phyloP scores from a whole-genome alignment of 768 basidiomycete genomes.

The Panaeolus cyanescens region DNA sequence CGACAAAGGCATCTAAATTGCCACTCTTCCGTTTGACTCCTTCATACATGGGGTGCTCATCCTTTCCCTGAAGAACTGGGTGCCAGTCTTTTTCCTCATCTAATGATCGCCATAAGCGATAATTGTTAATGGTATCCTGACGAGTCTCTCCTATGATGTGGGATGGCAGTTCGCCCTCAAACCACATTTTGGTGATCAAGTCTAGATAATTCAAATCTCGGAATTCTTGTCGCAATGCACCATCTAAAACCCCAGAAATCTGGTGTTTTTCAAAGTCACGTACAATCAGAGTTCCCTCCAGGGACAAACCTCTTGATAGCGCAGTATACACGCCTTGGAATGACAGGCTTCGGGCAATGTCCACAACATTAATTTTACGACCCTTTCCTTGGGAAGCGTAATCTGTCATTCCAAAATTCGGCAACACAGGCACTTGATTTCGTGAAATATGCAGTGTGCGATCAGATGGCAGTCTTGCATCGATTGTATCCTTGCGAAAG shows the following conservation, averaged over 20 bases:
- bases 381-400: slow-evolving; percentile 34
- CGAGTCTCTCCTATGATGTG: slow-evolving; percentile 15
- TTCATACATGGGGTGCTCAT: no score
- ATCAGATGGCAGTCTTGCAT: slow-evolving; percentile 17
- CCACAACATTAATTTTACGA: slow-evolving; percentile 22
- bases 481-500: not conserved
- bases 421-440: slow-evolving; percentile 23
- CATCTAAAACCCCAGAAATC: slow-evolving; percentile 24
- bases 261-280: slow-evolving; percentile 22
- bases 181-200: slow-evolving; percentile 28
- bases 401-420: slow-evolving; percentile 36
- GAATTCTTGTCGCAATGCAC: slow-evolving; percentile 33
- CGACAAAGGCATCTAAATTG: no score
- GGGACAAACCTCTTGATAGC: slow-evolving; percentile 25
- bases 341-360: slow-evolving; percentile 18
- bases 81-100: not conserved
- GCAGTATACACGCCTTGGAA: slow-evolving; percentile 31
- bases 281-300: slow-evolving; percentile 23
- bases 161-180: slow-evolving; percentile 16
- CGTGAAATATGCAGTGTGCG: slow-evolving; percentile 13
- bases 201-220: slow-evolving; percentile 25
- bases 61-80: not conserved
- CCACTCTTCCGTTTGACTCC: no score
- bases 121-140: slow-evolving; percentile 20
- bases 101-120: not conserved